phyloP scores from a whole-genome alignment of 805 yeast species.

The Saccharomycopsis guyanensis region DNA sequence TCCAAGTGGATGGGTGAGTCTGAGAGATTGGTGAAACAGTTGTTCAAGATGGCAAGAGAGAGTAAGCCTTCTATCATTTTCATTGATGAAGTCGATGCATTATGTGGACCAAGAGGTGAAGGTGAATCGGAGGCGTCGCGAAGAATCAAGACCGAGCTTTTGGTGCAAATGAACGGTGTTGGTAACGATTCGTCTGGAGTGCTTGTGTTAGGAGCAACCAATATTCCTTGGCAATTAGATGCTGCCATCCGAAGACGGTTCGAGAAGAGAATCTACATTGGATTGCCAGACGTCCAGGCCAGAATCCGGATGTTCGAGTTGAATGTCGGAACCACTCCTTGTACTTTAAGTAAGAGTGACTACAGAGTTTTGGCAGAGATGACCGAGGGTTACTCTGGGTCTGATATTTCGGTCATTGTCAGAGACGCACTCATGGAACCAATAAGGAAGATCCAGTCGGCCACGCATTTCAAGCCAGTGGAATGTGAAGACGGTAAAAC shows the following conservation, averaged over 20 bases:
- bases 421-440: constrained; percentile 98
- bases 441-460: constrained; percentile 86
- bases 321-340: constrained; percentile 86
- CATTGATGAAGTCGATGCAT: constrained; percentile 96
- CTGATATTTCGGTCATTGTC: constrained; percentile 93
- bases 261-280: constrained; percentile 89
- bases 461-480: constrained; percentile 81
- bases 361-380: constrained; percentile 74
- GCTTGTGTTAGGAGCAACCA: constrained; percentile 92
- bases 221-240: constrained; percentile 98
- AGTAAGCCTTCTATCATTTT: constrained; percentile 92
- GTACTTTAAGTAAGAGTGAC: constrained; percentile 66
- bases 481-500: constrained; percentile 32
- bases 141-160: constrained; percentile 89
- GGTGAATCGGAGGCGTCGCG: constrained; percentile 96
- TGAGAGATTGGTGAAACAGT: constrained; percentile 90
- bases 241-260: constrained; percentile 96
- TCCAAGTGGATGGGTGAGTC: constrained; percentile 99
- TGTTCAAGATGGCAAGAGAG: constrained; percentile 94
- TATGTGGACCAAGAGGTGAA: constrained; percentile 97
- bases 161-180: constrained; percentile 98
- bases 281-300: constrained; percentile 91
- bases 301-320: constrained; percentile 90
- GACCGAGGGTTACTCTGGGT: constrained; percentile 97
- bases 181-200: constrained; percentile 94